A percentile compares a stretch with the other conserved stretches of the same genome.
Evolutionary conservation across 2,329 filamentous ascomycete species (phyloP).

Genomic region (Talaromyces piceae): DNA sequence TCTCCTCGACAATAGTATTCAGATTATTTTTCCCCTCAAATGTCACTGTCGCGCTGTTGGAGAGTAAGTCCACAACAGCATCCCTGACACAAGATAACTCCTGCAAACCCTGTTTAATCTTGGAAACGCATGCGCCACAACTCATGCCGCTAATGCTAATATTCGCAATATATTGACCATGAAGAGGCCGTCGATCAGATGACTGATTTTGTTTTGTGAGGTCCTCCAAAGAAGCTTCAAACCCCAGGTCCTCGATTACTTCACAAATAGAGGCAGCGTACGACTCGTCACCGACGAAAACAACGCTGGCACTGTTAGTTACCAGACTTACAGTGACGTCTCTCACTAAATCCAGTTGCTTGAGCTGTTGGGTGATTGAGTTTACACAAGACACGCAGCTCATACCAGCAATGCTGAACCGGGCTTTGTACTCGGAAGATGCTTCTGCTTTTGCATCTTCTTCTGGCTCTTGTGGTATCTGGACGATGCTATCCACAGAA

Average conservation of each 20-base stretch:
- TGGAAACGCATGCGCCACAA: conserved; percentile 48
- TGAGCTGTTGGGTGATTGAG: conserved; percentile 53
- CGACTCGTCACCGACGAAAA: conserved; percentile 44
- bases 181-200: conserved; percentile 8
- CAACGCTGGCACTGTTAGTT: conserved; percentile 58
- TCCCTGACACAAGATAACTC: conserved; percentile 39
- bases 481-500: conserved; percentile 9
- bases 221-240: conserved; percentile 38
- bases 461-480: conserved; percentile 4
- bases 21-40: conserved; percentile 43
- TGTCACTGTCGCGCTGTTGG: conserved; percentile 43
- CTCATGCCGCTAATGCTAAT: conserved; percentile 52
- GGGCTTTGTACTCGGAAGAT: conserved; percentile 16
- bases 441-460: background rate
- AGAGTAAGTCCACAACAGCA: conserved; percentile 45
- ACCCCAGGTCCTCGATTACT: conserved; percentile 44
- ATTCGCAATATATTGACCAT: conserved; percentile 33
- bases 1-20: conserved; percentile 39
- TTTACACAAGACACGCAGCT: conserved; percentile 64
- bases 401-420: conserved; percentile 59
- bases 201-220: conserved; percentile 12
- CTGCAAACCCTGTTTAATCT: conserved; percentile 42
- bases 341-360: conserved; percentile 51
- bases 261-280: conserved; percentile 42
- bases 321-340: conserved; percentile 58